A percentile compares a stretch with the other conserved stretches of the same genome.
Evolutionary conservation across 148 eudicot species (phyloP).

Genomic region (Rhododendron kiyosumense): DNA sequence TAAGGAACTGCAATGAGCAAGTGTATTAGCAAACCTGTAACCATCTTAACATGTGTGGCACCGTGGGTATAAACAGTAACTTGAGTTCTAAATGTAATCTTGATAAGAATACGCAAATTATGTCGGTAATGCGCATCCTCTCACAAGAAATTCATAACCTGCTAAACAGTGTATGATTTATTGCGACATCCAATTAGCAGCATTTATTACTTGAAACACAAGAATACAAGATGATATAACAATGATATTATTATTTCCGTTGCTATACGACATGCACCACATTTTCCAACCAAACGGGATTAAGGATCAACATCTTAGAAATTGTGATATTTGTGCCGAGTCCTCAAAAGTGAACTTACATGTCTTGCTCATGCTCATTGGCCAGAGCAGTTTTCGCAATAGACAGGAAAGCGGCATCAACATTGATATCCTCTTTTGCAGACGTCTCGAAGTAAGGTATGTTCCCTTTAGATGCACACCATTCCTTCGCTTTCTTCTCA

Average conservation of each 20-base stretch:
- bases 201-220: not conserved
- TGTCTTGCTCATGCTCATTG: conserved; percentile 67
- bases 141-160: not conserved
- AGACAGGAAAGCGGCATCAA: conserved; percentile 62
- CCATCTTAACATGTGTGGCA: not conserved
- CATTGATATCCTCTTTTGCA: conserved; percentile 75
- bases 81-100: not conserved
- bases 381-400: conserved; percentile 70
- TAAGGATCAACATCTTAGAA: not conserved
- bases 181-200: not conserved
- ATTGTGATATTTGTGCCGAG: not conserved
- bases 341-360: conserved; percentile 41
- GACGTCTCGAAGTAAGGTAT: conserved; percentile 79
- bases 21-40: not conserved
- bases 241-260: not conserved
- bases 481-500: conserved; percentile 68
- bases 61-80: not conserved
- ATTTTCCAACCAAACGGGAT: not conserved
- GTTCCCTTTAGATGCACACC: conserved; percentile 74
- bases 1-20: not conserved
- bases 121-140: not conserved
- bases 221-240: not conserved
- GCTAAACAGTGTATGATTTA: not conserved
- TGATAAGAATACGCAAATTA: not conserved
- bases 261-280: not conserved